Percentiles rank a stretch among this genome's conserved stretches.
phyloP scores from a whole-genome alignment of 148 eudicot species.

The Camellia lanceoleosa region DNA sequence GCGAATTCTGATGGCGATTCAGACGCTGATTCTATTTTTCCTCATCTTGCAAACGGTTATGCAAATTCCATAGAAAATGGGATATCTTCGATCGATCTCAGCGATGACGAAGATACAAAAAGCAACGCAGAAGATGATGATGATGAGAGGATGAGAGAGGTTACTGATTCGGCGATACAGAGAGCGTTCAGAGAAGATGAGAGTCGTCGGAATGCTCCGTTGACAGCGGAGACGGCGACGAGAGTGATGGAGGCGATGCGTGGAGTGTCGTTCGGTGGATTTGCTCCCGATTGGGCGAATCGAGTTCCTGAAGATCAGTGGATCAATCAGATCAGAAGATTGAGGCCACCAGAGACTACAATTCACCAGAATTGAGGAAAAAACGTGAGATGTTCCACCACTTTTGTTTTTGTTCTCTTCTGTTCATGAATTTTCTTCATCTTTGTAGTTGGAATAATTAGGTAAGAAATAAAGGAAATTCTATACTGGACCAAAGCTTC shows the following conservation, averaged over 20 bases:
- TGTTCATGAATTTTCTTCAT: too few relatives aligned
- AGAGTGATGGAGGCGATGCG: conserved; percentile 84
- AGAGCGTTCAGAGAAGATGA: conserved; percentile 70
- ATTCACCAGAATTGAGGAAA: neutral
- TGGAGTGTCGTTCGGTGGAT: conserved; percentile 48
- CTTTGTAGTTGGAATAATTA: too few relatives aligned
- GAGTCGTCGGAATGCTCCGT: conserved; percentile 63
- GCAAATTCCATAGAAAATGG: conserved; percentile 30
- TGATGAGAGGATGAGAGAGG: conserved; percentile 28
- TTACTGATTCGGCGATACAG: conserved; percentile 34
- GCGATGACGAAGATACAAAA: conserved; percentile 33
- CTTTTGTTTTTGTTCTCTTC: neutral
- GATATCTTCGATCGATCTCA: conserved; percentile 46
- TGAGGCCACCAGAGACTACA: conserved; percentile 28
- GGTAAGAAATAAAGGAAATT: too few relatives aligned
- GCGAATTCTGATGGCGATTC: conserved; percentile 9
- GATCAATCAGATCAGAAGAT: conserved; percentile 49
- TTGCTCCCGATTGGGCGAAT: conserved; percentile 59
- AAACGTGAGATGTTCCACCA: neutral
- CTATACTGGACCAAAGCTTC: too few relatives aligned
- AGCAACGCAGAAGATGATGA: conserved; percentile 39
- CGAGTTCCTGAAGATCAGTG: conserved; percentile 55
- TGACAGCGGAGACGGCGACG: conserved; percentile 55
- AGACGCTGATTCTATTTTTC: conserved; percentile 16
- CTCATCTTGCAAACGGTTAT: neutral